Evolutionary conservation across 23 red algal genomes (phyloP).

Genomic region (Cyanidiococcus yangmingshanensis): DNA sequence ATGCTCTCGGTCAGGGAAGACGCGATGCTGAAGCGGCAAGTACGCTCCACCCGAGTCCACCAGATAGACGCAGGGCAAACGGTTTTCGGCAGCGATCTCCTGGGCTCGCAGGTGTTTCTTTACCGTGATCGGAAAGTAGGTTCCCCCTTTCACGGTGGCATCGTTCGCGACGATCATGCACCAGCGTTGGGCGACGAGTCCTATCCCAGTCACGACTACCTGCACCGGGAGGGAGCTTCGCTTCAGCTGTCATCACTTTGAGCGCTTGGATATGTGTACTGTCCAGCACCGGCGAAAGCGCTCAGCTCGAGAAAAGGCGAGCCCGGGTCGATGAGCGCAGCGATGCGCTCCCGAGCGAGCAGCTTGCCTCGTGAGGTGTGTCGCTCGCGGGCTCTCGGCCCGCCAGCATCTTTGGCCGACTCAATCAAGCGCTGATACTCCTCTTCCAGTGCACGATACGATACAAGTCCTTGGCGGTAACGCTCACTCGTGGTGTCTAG

Average conservation of each 20-base stretch:
- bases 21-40: constrained; percentile 29
- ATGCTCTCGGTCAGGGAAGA: constrained; percentile 44
- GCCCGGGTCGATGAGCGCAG: constrained; percentile 33
- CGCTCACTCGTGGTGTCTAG: neutral
- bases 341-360: constrained; percentile 29
- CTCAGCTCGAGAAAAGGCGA: constrained; percentile 42
- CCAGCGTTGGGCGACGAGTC: constrained; percentile 15
- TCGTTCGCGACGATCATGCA: constrained; percentile 44
- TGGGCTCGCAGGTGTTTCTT: constrained; percentile 46
- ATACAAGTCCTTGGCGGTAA: no score
- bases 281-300: constrained; percentile 17
- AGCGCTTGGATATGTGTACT: neutral
- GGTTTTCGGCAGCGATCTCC: constrained; percentile 28
- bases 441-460: no score
- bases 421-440: neutral
- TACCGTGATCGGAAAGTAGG: constrained; percentile 48
- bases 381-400: constrained; percentile 16
- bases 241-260: constrained; percentile 1
- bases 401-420: constrained; percentile 14
- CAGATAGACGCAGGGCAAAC: constrained; percentile 43
- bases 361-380: constrained; percentile 28
- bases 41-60: constrained; percentile 44
- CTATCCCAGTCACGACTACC: constrained; percentile 31
- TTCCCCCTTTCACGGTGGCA: constrained; percentile 43
- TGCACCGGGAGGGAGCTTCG: constrained; percentile 14